Percentiles rank a stretch among this genome's conserved stretches.
Evolutionary conservation across 192 early-diverging fungal genomes (phyloP).

Genomic region (Rhizoclosmatium sp.): DNA sequence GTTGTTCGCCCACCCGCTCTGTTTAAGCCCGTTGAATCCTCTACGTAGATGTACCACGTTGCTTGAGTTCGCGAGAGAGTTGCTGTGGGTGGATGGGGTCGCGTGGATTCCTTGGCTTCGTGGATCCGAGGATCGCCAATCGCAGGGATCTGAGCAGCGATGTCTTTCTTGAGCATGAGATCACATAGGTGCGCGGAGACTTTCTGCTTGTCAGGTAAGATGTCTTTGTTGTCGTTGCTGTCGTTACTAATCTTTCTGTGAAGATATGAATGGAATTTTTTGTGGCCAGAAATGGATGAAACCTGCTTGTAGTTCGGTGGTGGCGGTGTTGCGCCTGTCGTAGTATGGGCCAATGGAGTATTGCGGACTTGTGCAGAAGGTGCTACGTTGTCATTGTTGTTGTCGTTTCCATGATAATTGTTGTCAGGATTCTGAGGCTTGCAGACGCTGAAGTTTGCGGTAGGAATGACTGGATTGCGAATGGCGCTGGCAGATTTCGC

Average conservation of each 20-base stretch:
- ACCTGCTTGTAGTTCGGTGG: no score
- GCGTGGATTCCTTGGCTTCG: constrained; percentile 39
- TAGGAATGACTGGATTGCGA: neutral
- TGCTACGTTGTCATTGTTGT: no score
- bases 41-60: neutral
- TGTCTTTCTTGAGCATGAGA: constrained; percentile 33
- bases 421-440: no score
- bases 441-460: neutral
- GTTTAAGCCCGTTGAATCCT: constrained; percentile 41
- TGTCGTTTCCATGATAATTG: no score
- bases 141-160: constrained; percentile 39
- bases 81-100: constrained; percentile 28
- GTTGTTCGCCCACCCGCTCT: constrained; percentile 25
- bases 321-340: no score
- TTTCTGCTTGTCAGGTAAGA: constrained; percentile 3
- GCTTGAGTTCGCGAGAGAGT: neutral
- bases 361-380: no score
- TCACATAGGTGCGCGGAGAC: constrained; percentile 37
- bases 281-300: no score
- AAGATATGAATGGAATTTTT: no score
- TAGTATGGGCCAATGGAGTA: no score
- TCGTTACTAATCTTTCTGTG: neutral
- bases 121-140: constrained; percentile 44
- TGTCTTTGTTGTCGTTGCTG: neutral
- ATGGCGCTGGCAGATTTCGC: neutral